Evolutionary conservation across 2,329 filamentous ascomycete genomes (phyloP), one percentile per base, ranked within the genome.

Genomic region (Hansfordia pulvinata): DNA sequence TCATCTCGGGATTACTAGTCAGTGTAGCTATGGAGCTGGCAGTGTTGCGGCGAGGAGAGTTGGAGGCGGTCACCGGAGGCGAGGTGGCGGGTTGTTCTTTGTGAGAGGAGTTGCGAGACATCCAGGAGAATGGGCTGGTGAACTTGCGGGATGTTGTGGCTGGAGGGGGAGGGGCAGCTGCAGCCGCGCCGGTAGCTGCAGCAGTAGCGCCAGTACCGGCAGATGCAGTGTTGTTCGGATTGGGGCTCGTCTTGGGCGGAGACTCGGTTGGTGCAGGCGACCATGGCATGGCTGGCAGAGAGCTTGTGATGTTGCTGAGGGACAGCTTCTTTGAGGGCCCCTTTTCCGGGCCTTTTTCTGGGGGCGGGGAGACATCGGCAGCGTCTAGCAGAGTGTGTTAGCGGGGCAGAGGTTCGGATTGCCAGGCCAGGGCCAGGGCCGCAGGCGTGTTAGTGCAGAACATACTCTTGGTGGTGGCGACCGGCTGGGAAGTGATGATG

Each of bases 71-170:
- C 10, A 34, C 24, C 11, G 77, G 65, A 5, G 69, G 64, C 9
- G 73, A 65, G 27, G 69, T 64, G 21, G 59, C 49, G 12, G 46
- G 42, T n/a, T n/a, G n/a, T 7, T 71, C 62, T 36, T 66, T 65
- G 4, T 63, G 58, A 19, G 64, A 62, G 8, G 72, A 69, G 47
- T 65, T 76, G 38, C 83, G 64, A 17, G 82, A 83, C 20, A 92
- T 65, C 76, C 82, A 88, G 20, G 82, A 72, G 42, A 93, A 92
- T n/a, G 80, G 83, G 39, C 82, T 83, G 7, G 82, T 86, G 29
- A 92, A 68, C 50, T 90, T 93, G 44, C 84, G 64, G 32, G 66
- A 38, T 9, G 59, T n/a, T n/a, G n/a, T n/a, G n/a, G n/a, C n/a
- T n/a, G n/a, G 54, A 3, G 61, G 54, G 12, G 34, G 49, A 35